Evolutionary conservation across 352 stramenopile genomes (phyloP).

Genomic region (Phytopythium sindhum): DNA sequence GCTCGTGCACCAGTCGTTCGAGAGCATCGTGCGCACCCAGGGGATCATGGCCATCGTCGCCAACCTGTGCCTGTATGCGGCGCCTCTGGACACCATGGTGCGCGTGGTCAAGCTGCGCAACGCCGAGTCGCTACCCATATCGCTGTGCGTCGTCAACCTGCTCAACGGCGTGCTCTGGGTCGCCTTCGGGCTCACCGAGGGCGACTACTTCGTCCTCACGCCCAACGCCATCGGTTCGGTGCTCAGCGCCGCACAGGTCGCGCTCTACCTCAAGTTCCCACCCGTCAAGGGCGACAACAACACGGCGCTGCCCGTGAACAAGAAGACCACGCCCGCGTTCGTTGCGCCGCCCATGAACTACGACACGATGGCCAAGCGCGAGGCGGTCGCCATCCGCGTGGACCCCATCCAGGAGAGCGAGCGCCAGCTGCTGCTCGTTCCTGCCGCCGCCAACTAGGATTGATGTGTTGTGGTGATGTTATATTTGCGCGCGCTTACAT

Average conservation of each 20-base stretch:
- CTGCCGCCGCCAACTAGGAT: conserved; percentile 21
- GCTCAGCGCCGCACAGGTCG: conserved; percentile 22
- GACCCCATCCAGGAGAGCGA: conserved; percentile 14
- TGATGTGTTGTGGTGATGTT: not conserved
- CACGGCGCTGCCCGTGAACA: not conserved
- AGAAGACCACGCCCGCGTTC: not conserved
- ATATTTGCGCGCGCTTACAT: not conserved
- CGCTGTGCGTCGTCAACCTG: conserved; percentile 32
- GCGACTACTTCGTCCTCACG: conserved; percentile 34
- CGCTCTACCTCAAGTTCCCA: conserved; percentile 4
- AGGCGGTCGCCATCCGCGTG: conserved; percentile 11
- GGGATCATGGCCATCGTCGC: conserved; percentile 38
- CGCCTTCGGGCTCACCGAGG: conserved; percentile 29
- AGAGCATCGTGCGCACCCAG: conserved; percentile 20
- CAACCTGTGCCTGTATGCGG: conserved; percentile 40
- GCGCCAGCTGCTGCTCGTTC: conserved; percentile 18
- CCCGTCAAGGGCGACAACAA: not conserved
- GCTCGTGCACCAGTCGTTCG: conserved; percentile 21
- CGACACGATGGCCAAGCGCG: conserved; percentile 13
- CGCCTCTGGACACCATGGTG: conserved; percentile 40
- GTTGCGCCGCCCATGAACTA: conserved; percentile 5
- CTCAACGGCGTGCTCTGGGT: conserved; percentile 47
- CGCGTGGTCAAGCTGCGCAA: conserved; percentile 36
- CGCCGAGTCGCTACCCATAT: conserved; percentile 39
- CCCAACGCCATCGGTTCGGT: conserved; percentile 29